Conservation (phyloP, 2,329 filamentous ascomycete species). For the Penicillium frequentans region DNA sequence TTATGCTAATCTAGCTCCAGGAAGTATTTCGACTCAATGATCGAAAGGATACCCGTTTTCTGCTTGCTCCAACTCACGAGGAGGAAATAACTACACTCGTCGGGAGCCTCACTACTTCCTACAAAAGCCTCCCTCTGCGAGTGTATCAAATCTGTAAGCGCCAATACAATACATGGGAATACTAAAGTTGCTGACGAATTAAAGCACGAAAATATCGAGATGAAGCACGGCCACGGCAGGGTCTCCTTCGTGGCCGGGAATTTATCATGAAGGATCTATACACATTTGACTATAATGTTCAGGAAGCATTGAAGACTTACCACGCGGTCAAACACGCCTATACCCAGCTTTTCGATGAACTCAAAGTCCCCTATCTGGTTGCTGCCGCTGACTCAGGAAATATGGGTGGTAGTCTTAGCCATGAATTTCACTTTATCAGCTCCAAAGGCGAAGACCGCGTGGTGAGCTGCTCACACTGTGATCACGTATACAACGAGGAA, state of each 20-base stretch:
- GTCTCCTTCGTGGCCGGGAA: slow-evolving; percentile 81
- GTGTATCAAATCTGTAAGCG: slow-evolving; percentile 82
- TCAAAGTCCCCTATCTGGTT: slow-evolving; percentile 80
- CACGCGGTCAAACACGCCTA: slow-evolving; percentile 72
- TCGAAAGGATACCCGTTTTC: slow-evolving; percentile 69
- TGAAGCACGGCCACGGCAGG: slow-evolving; percentile 83
- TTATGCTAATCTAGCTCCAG: slow-evolving; percentile 40
- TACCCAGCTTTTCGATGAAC: slow-evolving; percentile 71
- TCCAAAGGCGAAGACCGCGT: slow-evolving; percentile 81
- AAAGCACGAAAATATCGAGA: slow-evolving; percentile 89
- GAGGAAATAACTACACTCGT: slow-evolving; percentile 91
- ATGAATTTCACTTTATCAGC: slow-evolving; percentile 88
- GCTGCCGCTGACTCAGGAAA: slow-evolving; percentile 92
- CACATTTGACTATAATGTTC: slow-evolving; percentile 74
- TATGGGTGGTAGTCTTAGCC: slow-evolving; percentile 89
- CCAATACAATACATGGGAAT: neutral
- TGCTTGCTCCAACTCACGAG: slow-evolving; percentile 91
- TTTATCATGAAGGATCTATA: slow-evolving; percentile 99
- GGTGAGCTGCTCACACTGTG: slow-evolving; percentile 71
- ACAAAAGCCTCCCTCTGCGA: slow-evolving; percentile 80
- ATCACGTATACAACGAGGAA: slow-evolving; percentile 83
- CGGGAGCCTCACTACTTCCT: slow-evolving; percentile 70
- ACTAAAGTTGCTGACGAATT: neutral
- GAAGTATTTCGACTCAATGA: slow-evolving; percentile 76
- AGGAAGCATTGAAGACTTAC: slow-evolving; percentile 79